Evolutionary conservation across 148 eudicot genomes (phyloP), one percentile per base, ranked within the genome.

Genomic region (Spergularia marina): DNA sequence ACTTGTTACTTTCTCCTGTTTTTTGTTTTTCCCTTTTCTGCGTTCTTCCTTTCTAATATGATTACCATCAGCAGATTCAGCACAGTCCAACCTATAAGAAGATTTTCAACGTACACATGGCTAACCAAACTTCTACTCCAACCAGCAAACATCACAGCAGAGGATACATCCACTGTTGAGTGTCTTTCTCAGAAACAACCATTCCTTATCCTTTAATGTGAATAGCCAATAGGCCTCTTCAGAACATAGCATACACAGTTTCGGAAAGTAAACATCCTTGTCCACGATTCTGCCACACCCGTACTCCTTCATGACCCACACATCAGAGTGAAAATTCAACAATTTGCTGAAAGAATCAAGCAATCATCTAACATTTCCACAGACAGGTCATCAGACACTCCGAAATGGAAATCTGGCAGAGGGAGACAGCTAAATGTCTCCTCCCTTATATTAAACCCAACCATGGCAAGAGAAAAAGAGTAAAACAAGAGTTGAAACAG

Each of bases 221-320:
- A 41, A 18, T 56, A 73, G 36, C 14, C 11, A 23, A 73, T 73
- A 44, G 36, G 75, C 75, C 36, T 59, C 66, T 41, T 12, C 17
- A 44, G 23, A 23, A 13, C 14, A 6, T 18, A 6, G 17, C 10
- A 20, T 0, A 12, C 12, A 6, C 0, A 16, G 12, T 40, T 58
- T 5, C 10, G 12, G 12, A 56, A 12, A 16, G 30, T 57, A 59
- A 58, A 72, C 65, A 57, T 2, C 53, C 34, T 39, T 15, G 75
- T 58, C 75, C 75, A 57, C 10, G 75, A 72, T n/a, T 9, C 53
- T 10, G 36, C 5, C 4, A 73, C 63, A 10, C n/a, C 75, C 75
- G 21, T 73, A 59, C 75, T 73, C 75, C 52, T 41, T 72, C 75
- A 72, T 72, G 12, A 72, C 0, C 75, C 65, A 72, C 11, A 72